Conservation (phyloP, 148 eudicot species). For the Fagopyrum homotropicum region DNA sequence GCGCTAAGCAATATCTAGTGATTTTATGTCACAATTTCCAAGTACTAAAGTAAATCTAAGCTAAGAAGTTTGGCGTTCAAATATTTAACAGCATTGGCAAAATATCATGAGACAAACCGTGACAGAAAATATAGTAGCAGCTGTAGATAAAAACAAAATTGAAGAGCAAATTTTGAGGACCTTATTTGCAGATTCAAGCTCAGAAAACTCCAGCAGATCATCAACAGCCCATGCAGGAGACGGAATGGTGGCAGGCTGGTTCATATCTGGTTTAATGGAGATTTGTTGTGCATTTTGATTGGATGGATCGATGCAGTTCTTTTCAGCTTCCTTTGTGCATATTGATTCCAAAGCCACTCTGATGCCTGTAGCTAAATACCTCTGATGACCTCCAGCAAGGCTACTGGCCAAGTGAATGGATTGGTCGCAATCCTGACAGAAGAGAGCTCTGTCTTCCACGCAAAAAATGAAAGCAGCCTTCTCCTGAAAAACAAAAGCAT, state of each 20-base stretch:
- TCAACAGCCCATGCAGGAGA: slow-evolving; percentile 83
- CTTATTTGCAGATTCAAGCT: slow-evolving; percentile 59
- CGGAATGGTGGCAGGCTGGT: slow-evolving; percentile 29
- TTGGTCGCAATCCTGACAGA: slow-evolving; percentile 88
- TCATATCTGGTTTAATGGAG: slow-evolving; percentile 29
- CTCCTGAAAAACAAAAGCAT: slow-evolving; percentile 39
- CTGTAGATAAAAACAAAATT: background rate
- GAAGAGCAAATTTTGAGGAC: slow-evolving; percentile 24
- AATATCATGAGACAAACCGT: background rate
- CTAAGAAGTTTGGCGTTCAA: background rate
- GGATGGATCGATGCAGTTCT: slow-evolving; percentile 46
- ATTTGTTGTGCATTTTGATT: slow-evolving; percentile 37
- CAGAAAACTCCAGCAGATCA: slow-evolving; percentile 72
- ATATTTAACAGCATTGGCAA: background rate
- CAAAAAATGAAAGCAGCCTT: slow-evolving; percentile 95
- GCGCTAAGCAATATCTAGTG: background rate
- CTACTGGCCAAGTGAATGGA: slow-evolving; percentile 61
- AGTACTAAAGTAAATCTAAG: background rate
- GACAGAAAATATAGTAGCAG: background rate
- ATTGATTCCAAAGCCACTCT: slow-evolving; percentile 55
- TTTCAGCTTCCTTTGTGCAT: slow-evolving; percentile 38
- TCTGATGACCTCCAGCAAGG: slow-evolving; percentile 81
- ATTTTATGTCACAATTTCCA: background rate
- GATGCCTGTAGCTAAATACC: slow-evolving; percentile 86
- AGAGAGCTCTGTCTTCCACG: slow-evolving; percentile 93